Percentiles rank a stretch among this genome's conserved stretches.
phyloP scores from a whole-genome alignment of 345 rosid genomes.

The Salix caprea region DNA sequence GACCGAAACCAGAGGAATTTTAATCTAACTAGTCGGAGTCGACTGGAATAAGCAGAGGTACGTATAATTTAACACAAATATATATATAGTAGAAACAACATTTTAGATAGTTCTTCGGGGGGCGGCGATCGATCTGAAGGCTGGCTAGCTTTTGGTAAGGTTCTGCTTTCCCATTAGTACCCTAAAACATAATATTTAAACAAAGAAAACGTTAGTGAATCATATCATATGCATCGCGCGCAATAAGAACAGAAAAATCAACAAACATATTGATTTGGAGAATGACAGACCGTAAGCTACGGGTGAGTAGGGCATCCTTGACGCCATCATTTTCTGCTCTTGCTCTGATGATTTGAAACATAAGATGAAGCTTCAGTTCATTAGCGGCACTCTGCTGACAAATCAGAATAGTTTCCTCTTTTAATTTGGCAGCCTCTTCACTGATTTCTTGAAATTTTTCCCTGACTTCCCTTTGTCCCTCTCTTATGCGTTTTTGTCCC shows the following conservation, averaged over 20 bases:
- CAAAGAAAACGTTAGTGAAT: not conserved
- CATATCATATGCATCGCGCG: not conserved
- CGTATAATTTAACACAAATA: too few relatives aligned
- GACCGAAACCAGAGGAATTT: too few relatives aligned
- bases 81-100: too few relatives aligned
- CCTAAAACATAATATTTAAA: not conserved
- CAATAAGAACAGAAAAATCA: too few relatives aligned
- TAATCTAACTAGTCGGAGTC: too few relatives aligned
- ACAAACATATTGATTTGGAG: not conserved
- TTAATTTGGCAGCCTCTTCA: not conserved
- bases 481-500: not conserved
- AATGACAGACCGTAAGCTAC: not conserved
- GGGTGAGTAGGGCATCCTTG: not conserved
- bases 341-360: not conserved
- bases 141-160: not conserved
- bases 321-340: not conserved
- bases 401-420: not conserved
- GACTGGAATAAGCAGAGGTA: too few relatives aligned
- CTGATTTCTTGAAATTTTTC: not conserved
- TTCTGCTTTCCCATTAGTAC: not conserved
- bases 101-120: too few relatives aligned
- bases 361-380: not conserved
- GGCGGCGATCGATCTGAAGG: too few relatives aligned
- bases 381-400: not conserved
- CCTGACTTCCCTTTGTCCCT: not conserved